Percentiles rank a stretch among this genome's conserved stretches.
phyloP scores from a whole-genome alignment of 257 asterid species.

The Solanum peruvianum region DNA sequence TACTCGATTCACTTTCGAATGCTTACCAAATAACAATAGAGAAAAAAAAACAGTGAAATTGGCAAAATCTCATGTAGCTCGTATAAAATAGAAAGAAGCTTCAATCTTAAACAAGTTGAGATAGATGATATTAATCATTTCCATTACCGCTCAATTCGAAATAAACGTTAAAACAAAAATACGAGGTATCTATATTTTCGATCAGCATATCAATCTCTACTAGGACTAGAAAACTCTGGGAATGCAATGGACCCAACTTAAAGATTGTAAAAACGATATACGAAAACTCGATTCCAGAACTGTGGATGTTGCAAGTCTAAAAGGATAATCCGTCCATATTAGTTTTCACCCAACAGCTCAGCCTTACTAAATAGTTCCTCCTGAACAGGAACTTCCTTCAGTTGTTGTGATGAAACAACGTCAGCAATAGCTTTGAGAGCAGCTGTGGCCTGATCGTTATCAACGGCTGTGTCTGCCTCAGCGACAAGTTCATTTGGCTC shows the following conservation, averaged over 20 bases:
- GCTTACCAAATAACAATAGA: background rate
- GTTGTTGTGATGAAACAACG: slow-evolving; percentile 57
- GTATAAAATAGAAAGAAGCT: background rate
- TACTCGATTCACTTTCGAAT: too few species aligned
- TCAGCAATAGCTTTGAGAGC: slow-evolving; percentile 57
- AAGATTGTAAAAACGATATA: background rate
- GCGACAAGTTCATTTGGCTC: slow-evolving; percentile 15
- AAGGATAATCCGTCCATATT: background rate
- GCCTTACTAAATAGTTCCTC: slow-evolving; percentile 48
- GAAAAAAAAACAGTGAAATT: background rate
- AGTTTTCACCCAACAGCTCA: slow-evolving; percentile 41
- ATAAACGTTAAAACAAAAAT: background rate
- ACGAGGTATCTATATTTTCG: background rate
- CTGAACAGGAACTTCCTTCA: slow-evolving; percentile 58
- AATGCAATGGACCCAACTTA: background rate
- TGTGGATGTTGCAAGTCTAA: too few species aligned
- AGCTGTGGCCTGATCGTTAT: slow-evolving; percentile 30
- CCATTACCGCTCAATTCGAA: background rate
- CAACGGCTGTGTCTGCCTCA: slow-evolving; percentile 11
- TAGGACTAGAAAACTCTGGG: background rate
- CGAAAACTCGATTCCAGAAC: background rate
- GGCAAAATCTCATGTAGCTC: background rate
- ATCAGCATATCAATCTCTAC: background rate
- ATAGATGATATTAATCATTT: background rate
- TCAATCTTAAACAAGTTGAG: background rate